Base-by-base conservation (phyloP, 352 stramenopile genomes). In the Pythium dissimile region DNA sequence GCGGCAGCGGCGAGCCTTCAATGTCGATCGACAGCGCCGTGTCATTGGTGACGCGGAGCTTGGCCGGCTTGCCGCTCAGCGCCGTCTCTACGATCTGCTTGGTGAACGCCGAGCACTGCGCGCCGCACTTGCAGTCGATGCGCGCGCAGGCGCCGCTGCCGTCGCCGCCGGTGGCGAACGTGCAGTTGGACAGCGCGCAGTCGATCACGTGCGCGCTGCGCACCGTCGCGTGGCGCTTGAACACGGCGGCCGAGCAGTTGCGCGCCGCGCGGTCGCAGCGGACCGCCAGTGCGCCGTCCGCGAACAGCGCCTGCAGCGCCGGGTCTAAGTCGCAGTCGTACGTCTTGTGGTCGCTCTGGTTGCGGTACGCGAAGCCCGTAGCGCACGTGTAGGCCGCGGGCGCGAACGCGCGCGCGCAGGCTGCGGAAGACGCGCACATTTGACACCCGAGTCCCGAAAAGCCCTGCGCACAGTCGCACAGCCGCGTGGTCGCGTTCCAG, bases 51-150 rank as follows among this genome's bases (percentile, higher is more conserved):
- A 80, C 69, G 20, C 55, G 55, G 46, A 88, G 70, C 59, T 76
- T 81, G 28, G 70, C 80, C 2, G 79, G 74, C 52, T 93, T 89
- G 48, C 80, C 78, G 45, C 75, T 88, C 21, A 93, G 63, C 31
- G 70, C 52, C 11, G 51, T 68, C 62, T 93, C 83, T 38, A 93
- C 77, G 15, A 93, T 61, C 2, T 67, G 56, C 53, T 87, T 93
- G 37, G 77, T 84, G 27, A 93, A 58, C 1, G 66, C 39, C 13
- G 75, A 86, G 60, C 83, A 93, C 49, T 67, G 38, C 18, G 72
- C 59, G 23, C 77, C 72, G 63, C 83, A 93, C 57, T 80, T 83
- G 67, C 83, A 93, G 21, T 71, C 55, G 55, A 89, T 87, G 42
- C 72, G 45, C 2, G 20, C 54, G 43, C 75, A 89, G n/a, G 69